phyloP scores from a whole-genome alignment of 371 early-diverging fungal genomes.

The Saksenaea vasiformis region DNA sequence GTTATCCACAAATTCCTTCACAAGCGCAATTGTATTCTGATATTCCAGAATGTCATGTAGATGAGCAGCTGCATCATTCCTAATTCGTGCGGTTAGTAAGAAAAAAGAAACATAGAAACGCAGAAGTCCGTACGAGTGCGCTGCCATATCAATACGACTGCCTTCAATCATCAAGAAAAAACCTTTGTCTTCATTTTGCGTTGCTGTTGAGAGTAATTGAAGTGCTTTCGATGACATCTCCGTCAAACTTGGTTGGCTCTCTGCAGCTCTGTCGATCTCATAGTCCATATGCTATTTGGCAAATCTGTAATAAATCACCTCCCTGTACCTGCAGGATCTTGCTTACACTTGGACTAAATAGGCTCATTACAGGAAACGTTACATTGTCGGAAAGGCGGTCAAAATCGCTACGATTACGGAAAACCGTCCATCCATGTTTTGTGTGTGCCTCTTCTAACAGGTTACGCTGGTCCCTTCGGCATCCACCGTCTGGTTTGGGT shows the following conservation, averaged over 20 bases:
- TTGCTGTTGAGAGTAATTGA: conserved; percentile 54
- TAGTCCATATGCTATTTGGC: conserved; percentile 80
- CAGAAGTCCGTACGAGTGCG: conserved; percentile 58
- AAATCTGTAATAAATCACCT: neutral
- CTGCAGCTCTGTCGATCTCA: conserved; percentile 80
- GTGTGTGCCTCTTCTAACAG: conserved; percentile 56
- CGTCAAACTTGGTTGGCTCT: conserved; percentile 73
- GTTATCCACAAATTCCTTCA: conserved; percentile 71
- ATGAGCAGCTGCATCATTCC: conserved; percentile 92
- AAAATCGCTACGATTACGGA: conserved; percentile 55
- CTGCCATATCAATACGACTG: conserved; percentile 89
- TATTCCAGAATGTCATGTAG: conserved; percentile 90
- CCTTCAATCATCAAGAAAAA: conserved; percentile 98
- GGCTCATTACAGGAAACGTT: conserved; percentile 73
- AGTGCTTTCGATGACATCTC: conserved; percentile 88
- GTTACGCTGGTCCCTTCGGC: conserved; percentile 73
- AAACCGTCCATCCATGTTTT: conserved; percentile 65
- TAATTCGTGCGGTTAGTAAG: conserved; percentile 31
- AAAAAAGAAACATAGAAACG: conserved; percentile 3
- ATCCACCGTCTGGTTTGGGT: conserved; percentile 62
- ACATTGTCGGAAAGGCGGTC: conserved; percentile 40
- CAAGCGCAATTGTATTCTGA: conserved; percentile 73
- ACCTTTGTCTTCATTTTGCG: conserved; percentile 54
- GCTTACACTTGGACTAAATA: conserved; percentile 69
- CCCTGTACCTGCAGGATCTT: neutral